Evolutionary conservation across 2,329 filamentous ascomycete species (phyloP), one percentile per base, ranked within the genome.

Genomic region (Penicillium oxalicum): DNA sequence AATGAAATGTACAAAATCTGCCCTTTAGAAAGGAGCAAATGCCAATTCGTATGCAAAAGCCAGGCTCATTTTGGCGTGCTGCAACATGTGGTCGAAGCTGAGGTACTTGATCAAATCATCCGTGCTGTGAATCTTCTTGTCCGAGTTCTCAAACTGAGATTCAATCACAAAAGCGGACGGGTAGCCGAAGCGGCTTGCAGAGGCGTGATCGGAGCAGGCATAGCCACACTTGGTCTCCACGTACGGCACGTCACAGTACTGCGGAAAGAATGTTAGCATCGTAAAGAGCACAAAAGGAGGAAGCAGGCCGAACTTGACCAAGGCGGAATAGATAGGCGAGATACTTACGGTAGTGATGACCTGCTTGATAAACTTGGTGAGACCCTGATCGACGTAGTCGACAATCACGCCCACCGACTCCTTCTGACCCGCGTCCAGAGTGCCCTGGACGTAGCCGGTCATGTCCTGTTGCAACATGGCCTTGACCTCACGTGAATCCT

Each of bases 401-500:
- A 87, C 90, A 62, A 97, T 95, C 44, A 97, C 88, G 38, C 91
- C 91, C 2, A 97, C 87, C 40, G 83, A 86, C 76, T 96, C 91
- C 4, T 83, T 79, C 69, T 88, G 78, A 50, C 90, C 90, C 3
- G 88, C 85, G 56, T 93, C 87, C 18, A 93, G 73, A 0, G 90
- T 95, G 61, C 84, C 84, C 66, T 91, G 82, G 4, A 90, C 80
- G 66, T 86, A 96, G 13, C 91, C 91, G 1, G 89, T 95, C 91
- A 97, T 97, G 70, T 97, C 91, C 71, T 97, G 91, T 74, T 97
- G 91, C 47, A 97, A 80, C 93, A 97, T 97, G 32, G 91, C 91
- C 73, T 91, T 94, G 68, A 97, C 79, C 56, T 91, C 83, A 26
- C 84, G 80, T 29, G 79, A 78, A 24, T 80, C 71, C 66, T 84